Conservation (phyloP, 2,329 filamentous ascomycete species). For the Penicillium sp. region DNA sequence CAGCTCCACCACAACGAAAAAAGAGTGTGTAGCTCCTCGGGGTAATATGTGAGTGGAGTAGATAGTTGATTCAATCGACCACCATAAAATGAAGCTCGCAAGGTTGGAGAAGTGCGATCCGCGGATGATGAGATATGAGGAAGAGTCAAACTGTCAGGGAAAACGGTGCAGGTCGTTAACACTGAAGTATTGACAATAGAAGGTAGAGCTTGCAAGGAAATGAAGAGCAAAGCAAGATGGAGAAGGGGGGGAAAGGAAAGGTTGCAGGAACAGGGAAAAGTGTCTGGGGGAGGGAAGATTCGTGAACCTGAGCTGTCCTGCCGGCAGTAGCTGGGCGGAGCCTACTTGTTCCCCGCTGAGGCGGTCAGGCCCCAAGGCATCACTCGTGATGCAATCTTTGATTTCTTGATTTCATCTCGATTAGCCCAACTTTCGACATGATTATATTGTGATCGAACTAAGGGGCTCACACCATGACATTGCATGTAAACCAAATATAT, state of each 20-base stretch:
- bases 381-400: not conserved
- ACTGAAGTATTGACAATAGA: slow-evolving; percentile 21
- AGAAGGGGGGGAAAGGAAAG: slow-evolving; percentile 9
- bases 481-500: too few relatives aligned
- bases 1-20: slow-evolving; percentile 9
- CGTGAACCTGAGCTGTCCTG: slow-evolving; percentile 22
- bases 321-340: slow-evolving; percentile 18
- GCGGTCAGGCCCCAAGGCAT: slow-evolving; percentile 19
- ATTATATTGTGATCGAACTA: too few relatives aligned
- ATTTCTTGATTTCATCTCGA: too few relatives aligned
- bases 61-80: slow-evolving; percentile 5
- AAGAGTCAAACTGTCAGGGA: slow-evolving; percentile 23
- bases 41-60: not conserved
- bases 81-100: slow-evolving; percentile 7
- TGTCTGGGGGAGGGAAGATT: slow-evolving; percentile 14
- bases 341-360: slow-evolving; percentile 15
- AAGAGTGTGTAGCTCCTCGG: slow-evolving; percentile 1
- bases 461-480: too few relatives aligned
- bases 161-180: slow-evolving; percentile 42
- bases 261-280: slow-evolving; percentile 12
- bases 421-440: too few relatives aligned
- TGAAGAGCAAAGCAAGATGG: slow-evolving; percentile 11
- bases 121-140: slow-evolving; percentile 23
- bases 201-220: not conserved
- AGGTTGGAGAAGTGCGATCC: slow-evolving; percentile 9